Evolutionary conservation across 345 rosid species (phyloP).

Genomic region (Salix exigua): DNA sequence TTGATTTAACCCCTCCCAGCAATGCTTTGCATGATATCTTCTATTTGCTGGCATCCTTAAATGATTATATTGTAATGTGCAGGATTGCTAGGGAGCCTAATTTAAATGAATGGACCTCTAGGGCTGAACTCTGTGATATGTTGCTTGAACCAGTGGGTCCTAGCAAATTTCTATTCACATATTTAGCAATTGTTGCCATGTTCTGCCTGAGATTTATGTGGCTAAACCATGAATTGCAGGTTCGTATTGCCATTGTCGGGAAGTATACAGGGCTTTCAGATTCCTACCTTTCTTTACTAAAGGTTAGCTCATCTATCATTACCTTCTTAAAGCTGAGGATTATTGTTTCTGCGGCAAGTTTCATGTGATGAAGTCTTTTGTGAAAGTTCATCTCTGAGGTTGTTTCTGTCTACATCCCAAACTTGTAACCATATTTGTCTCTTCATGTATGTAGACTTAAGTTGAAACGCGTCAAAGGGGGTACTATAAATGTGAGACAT

Average conservation of each 20-base stretch:
- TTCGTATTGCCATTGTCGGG: constrained; percentile 77
- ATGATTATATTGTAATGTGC: constrained; percentile 21
- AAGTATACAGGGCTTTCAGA: constrained; percentile 74
- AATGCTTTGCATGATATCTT: background rate
- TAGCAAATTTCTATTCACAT: background rate
- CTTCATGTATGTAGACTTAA: background rate
- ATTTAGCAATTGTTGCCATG: background rate
- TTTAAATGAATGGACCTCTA: constrained; percentile 64
- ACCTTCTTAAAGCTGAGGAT: background rate
- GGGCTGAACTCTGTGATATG: constrained; percentile 58
- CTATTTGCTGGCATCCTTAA: background rate
- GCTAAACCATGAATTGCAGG: constrained; percentile 35
- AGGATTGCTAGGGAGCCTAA: constrained; percentile 63
- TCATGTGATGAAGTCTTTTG: background rate
- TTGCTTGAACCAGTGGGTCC: constrained; percentile 66
- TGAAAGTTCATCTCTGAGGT: no score
- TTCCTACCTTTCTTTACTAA: constrained; percentile 69
- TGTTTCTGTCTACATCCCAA: background rate
- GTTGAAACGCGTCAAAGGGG: background rate
- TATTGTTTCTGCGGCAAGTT: background rate
- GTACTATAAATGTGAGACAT: background rate
- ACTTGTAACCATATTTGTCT: background rate
- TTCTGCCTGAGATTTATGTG: constrained; percentile 1
- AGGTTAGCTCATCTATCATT: constrained; percentile 33
- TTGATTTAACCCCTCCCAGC: background rate